Percentiles rank a stretch among this genome's conserved stretches.
Conservation (phyloP, 345 rosid genomes). For the Syzygium jambos region DNA sequence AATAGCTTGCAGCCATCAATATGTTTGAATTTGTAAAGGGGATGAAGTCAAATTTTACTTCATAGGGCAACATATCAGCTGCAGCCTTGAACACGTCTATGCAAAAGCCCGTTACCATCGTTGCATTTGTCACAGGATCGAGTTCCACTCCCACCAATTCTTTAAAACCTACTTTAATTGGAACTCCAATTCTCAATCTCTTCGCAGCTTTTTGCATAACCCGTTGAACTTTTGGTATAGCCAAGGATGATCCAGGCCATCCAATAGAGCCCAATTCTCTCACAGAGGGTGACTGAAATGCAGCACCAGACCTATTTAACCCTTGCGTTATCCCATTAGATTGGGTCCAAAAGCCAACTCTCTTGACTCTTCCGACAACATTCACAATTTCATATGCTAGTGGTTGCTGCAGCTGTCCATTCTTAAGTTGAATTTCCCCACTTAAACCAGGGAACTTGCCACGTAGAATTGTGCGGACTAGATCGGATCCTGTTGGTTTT, state of each 20-base stretch:
- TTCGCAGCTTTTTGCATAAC: neutral
- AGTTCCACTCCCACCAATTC: neutral
- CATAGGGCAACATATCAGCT: neutral
- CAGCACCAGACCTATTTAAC: neutral
- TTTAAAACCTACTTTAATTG: neutral
- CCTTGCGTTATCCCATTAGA: neutral
- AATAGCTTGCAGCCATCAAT: neutral
- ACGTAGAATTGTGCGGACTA: conserved; percentile 4
- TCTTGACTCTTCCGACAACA: conserved; percentile 13
- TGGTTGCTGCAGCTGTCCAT: conserved; percentile 19
- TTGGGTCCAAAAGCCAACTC: conserved; percentile 28
- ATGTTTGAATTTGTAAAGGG: neutral
- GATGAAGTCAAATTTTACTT: neutral
- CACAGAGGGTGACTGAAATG: neutral
- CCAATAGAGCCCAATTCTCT: neutral
- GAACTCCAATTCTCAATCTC: neutral
- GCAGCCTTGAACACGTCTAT: neutral
- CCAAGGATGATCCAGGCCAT: neutral
- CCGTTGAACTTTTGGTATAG: neutral
- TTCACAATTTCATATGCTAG: conserved; percentile 23
- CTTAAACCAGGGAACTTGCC: conserved; percentile 19
- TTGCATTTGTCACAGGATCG: neutral
- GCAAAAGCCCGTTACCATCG: neutral
- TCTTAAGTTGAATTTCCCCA: conserved; percentile 18
- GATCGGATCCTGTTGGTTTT: conserved; percentile 12